A percentile compares a stretch with the other conserved stretches of the same genome.
Evolutionary conservation across 768 basidiomycete genomes (phyloP).

Genomic region (Boletus vermiculosoides): DNA sequence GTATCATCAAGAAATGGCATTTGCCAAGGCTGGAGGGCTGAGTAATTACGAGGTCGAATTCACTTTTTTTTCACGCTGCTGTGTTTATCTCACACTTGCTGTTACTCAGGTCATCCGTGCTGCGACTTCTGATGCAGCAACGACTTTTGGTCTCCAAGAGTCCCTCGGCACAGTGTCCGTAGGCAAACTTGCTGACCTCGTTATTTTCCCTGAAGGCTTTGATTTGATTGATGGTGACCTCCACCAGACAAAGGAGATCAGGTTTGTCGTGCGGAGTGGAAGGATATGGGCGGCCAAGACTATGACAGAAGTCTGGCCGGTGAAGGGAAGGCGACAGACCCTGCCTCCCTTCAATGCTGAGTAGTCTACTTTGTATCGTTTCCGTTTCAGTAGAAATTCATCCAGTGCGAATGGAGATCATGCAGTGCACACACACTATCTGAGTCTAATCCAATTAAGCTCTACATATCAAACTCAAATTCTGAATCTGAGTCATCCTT

Average conservation of each 20-base stretch:
- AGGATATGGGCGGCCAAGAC: constrained; percentile 65
- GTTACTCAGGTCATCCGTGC: constrained; percentile 56
- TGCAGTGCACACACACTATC: not conserved
- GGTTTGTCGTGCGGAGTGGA: constrained; percentile 63
- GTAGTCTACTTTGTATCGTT: constrained; percentile 15
- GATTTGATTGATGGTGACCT: constrained; percentile 57
- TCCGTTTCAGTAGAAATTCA: not conserved
- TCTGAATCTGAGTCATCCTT: constrained; percentile 75
- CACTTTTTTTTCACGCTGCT: not conserved
- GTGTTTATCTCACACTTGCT: not conserved
- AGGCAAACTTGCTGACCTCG: constrained; percentile 71
- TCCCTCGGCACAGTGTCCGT: constrained; percentile 61
- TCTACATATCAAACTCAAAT: constrained; percentile 72
- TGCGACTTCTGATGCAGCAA: constrained; percentile 64
- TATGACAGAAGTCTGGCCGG: constrained; percentile 73
- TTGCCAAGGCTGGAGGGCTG: constrained; percentile 60
- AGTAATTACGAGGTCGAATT: constrained; percentile 62
- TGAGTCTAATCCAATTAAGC: not conserved
- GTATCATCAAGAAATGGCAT: constrained; percentile 75
- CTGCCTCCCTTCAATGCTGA: constrained; percentile 61
- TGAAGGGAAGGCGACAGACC: constrained; percentile 50
- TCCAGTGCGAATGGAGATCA: not conserved
- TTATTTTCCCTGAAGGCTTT: constrained; percentile 61
- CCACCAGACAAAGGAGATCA: constrained; percentile 47
- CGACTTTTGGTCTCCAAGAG: constrained; percentile 57